phyloP scores from a whole-genome alignment of 139 green algal species.

The Chlamydomonas sp. region DNA sequence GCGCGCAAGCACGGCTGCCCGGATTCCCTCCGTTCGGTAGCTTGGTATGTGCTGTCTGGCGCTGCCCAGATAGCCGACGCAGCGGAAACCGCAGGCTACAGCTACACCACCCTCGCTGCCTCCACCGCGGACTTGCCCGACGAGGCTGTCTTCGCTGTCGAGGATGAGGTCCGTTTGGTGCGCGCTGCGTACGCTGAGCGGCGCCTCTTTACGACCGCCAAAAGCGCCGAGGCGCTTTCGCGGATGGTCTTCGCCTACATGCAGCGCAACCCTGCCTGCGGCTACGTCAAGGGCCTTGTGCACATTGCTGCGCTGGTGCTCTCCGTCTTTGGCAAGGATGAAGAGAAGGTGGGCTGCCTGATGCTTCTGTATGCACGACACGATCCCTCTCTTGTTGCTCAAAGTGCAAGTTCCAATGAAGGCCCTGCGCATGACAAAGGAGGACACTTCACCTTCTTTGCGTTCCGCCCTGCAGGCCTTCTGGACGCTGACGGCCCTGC shows the following conservation, averaged over 20 bases:
- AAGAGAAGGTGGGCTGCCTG: conserved; percentile 16
- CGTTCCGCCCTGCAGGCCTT: conserved; percentile 27
- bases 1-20: conserved; percentile 9
- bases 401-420: too few species aligned
- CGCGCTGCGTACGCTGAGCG: neutral
- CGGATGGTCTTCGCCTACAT: conserved; percentile 39
- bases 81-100: neutral
- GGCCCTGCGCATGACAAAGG: too few species aligned
- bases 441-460: too few species aligned
- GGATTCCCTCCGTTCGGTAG: neutral
- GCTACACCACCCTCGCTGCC: conserved; percentile 17
- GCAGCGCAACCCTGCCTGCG: conserved; percentile 9
- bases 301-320: conserved; percentile 50
- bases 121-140: conserved; percentile 15
- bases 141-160: neutral
- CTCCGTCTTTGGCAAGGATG: conserved; percentile 36
- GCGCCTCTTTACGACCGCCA: conserved; percentile 14
- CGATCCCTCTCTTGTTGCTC: too few species aligned
- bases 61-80: neutral
- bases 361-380: too few species aligned
- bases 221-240: conserved; percentile 18
- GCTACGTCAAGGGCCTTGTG: conserved; percentile 31
- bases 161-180: conserved; percentile 8
- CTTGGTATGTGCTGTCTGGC: conserved; percentile 3
- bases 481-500: conserved; percentile 52